These are phyloP conservation scores for Trichoderma koningii DNA, from an alignment of 2,329 filamentous ascomycete species.

Conservation along the genomic window DNA sequence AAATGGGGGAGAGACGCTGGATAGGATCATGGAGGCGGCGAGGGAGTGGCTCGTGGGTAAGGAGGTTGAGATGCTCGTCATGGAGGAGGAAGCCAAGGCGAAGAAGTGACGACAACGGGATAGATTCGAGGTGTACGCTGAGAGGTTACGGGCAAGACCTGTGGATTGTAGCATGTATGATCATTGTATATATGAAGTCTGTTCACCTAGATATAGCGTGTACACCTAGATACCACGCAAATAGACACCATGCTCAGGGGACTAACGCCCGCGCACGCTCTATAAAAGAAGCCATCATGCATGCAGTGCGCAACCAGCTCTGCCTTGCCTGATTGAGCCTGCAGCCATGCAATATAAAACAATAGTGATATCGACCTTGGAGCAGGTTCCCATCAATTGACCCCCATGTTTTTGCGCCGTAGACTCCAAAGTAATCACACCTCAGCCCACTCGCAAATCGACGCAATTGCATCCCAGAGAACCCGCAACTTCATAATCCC, in stretches of 20 bases:
- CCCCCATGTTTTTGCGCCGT: background rate
- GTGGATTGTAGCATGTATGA: background rate
- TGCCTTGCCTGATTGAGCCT: background rate
- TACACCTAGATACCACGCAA: background rate
- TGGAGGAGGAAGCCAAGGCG: conserved; percentile 56
- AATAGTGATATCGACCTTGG: background rate
- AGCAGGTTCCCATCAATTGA: background rate
- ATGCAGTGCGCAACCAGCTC: background rate
- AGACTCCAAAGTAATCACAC: background rate
- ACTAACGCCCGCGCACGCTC: background rate
- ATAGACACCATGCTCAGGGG: conserved; percentile 9
- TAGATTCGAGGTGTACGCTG: background rate
- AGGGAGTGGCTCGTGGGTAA: conserved; percentile 71
- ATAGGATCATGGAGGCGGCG: conserved; percentile 76
- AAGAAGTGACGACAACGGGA: conserved; percentile 11
- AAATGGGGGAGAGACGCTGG: conserved; percentile 69
- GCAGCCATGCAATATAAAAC: background rate
- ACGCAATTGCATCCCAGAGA: background rate
- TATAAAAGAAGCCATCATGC: background rate
- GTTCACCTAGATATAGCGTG: background rate
- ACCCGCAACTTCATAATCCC: background rate
- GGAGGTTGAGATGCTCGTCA: conserved; percentile 72
- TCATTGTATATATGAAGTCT: conserved; percentile 4
- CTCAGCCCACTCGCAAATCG: background rate
- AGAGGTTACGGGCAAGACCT: background rate